These are phyloP conservation scores for Rubroboletus pulcherrimus DNA, from an alignment of 768 basidiomycete genomes.

Conservation along the genomic window DNA sequence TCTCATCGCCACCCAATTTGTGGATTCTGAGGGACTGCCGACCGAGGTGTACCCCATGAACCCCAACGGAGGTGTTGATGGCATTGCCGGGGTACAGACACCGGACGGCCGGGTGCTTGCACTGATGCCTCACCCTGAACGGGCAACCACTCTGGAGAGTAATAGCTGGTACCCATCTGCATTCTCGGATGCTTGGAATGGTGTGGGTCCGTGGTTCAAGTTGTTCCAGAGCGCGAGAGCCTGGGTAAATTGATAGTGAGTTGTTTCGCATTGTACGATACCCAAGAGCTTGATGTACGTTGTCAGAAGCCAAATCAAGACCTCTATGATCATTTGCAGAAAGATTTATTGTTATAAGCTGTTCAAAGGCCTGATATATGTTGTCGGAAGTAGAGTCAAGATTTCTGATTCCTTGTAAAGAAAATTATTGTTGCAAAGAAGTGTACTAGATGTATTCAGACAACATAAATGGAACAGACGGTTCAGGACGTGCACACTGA, in stretches of 20 bases:
- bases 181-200: constrained; percentile 58
- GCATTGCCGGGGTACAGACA: constrained; percentile 87
- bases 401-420: background rate
- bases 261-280: background rate
- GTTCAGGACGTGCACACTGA: background rate
- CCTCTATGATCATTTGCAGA: background rate
- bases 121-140: constrained; percentile 97
- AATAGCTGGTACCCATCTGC: constrained; percentile 88
- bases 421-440: background rate
- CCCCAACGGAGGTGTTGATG: constrained; percentile 81
- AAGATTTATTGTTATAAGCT: constrained; percentile 5
- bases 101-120: constrained; percentile 87
- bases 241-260: constrained; percentile 44
- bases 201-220: constrained; percentile 90
- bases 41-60: constrained; percentile 79
- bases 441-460: background rate
- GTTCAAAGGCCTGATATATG: background rate
- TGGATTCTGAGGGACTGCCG: constrained; percentile 63
- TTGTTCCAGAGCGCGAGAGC: constrained; percentile 87
- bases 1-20: constrained; percentile 73
- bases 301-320: background rate
- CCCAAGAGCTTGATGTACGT: constrained; percentile 26
- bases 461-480: background rate
- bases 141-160: constrained; percentile 72
- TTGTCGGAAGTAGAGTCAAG: background rate